A percentile compares a stretch with the other conserved stretches of the same genome.
phyloP scores from a whole-genome alignment of 1,284 basidiomycete species.

The Ustilago loliicola region DNA sequence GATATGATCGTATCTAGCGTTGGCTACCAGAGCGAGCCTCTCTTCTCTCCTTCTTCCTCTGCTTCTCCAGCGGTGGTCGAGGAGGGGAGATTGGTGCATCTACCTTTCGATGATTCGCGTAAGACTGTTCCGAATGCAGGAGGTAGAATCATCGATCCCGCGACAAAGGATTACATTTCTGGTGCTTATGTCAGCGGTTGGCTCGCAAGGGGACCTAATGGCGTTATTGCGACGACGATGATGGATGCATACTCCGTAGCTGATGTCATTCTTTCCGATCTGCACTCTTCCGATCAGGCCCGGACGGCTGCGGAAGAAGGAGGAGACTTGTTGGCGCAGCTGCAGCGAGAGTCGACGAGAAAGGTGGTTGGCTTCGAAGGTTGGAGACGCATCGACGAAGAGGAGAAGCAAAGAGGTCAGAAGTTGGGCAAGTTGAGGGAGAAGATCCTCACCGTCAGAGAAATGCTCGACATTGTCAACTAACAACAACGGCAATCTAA shows the following conservation, averaged over 20 bases:
- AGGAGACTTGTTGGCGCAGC: slow-evolving; percentile 27
- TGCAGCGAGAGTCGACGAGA: not conserved
- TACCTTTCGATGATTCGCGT: slow-evolving; percentile 39
- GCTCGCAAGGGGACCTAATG: slow-evolving; percentile 90
- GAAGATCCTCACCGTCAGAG: slow-evolving; percentile 73
- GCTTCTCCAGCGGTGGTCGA: not conserved
- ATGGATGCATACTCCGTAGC: slow-evolving; percentile 87
- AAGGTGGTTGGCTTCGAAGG: slow-evolving; percentile 77
- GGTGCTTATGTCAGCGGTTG: slow-evolving; percentile 94
- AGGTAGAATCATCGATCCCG: slow-evolving; percentile 68
- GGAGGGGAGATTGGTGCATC: slow-evolving; percentile 15
- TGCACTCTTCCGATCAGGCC: slow-evolving; percentile 11
- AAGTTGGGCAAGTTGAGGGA: slow-evolving; percentile 80
- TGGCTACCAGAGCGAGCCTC: slow-evolving; percentile 84
- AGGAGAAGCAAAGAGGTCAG: slow-evolving; percentile 77
- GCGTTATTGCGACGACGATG: slow-evolving; percentile 95
- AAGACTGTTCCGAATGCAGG: slow-evolving; percentile 48
- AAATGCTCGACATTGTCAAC: slow-evolving; percentile 48
- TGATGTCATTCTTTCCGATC: slow-evolving; percentile 78
- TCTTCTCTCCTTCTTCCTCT: slow-evolving; percentile 43
- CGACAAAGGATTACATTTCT: slow-evolving; percentile 66
- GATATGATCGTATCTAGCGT: slow-evolving; percentile 89
- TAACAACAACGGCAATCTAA: not conserved
- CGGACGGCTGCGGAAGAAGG: slow-evolving; percentile 3
- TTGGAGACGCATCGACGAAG: slow-evolving; percentile 79